A percentile compares a stretch with the other conserved stretches of the same genome.
phyloP scores from a whole-genome alignment of 2,329 filamentous ascomycete species.

The Aspergillus nomiae region DNA sequence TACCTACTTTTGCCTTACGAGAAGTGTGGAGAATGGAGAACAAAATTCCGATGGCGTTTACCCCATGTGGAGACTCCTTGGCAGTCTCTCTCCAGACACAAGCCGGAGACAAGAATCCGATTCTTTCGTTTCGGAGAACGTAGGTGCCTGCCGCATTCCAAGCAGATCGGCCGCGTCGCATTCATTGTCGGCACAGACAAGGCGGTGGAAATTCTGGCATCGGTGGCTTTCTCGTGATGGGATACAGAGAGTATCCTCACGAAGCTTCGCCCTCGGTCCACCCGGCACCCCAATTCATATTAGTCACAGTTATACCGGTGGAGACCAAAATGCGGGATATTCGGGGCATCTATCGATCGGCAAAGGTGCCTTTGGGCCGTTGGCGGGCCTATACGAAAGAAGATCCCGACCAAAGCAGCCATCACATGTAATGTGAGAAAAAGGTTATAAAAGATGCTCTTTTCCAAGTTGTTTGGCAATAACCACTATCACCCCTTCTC shows the following conservation, averaged over 20 bases:
- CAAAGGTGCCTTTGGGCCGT: not conserved
- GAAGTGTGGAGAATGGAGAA: not conserved
- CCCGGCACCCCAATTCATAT: not conserved
- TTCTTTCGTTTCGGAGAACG: not conserved
- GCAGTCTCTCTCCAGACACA: not conserved
- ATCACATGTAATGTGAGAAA: not conserved
- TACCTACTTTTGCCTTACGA: not conserved
- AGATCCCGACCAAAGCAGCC: not conserved
- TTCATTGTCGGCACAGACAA: no score
- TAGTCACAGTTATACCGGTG: not conserved
- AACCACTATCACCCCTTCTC: not conserved
- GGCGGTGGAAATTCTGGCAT: not conserved
- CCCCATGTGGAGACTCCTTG: not conserved
- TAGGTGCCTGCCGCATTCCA: not conserved
- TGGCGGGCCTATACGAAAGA: not conserved
- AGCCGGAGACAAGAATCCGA: no score
- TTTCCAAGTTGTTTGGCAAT: not conserved
- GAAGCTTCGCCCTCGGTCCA: not conserved
- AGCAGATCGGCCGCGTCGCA: not conserved
- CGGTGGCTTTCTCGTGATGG: not conserved
- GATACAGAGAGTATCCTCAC: not conserved
- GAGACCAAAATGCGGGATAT: conserved; percentile 2
- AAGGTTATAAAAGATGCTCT: not conserved
- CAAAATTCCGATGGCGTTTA: not conserved
- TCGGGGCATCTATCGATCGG: not conserved